Conservation (phyloP, 352 stramenopile species). For the Phytopythium cucurbitacearum region DNA sequence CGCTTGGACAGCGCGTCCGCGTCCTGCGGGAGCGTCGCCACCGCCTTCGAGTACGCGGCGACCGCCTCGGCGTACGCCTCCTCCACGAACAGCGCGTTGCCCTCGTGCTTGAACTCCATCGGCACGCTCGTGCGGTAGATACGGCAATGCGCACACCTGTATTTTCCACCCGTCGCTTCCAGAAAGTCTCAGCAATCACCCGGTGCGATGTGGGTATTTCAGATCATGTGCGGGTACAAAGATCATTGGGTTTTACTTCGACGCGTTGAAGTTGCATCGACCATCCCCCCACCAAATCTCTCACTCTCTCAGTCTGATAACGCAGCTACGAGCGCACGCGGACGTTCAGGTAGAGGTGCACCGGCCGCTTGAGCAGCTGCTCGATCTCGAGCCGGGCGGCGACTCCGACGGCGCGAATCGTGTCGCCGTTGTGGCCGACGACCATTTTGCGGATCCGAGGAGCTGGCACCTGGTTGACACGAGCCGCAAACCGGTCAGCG, state of each 20-base stretch:
- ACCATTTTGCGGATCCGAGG: constrained; percentile 77
- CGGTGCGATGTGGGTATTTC: neutral
- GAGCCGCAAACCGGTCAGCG: no score
- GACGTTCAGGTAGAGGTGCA: constrained; percentile 86
- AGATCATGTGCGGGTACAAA: neutral
- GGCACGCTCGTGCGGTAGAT: constrained; percentile 5
- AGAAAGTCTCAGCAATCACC: neutral
- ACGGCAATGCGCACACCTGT: constrained; percentile 2
- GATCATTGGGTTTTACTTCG: neutral
- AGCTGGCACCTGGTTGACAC: constrained; percentile 45
- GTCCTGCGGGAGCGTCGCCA: constrained; percentile 30
- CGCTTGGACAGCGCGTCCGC: constrained; percentile 66
- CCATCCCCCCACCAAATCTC: neutral
- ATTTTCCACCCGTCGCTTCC: neutral
- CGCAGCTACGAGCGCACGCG: constrained; percentile 43
- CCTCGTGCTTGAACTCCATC: constrained; percentile 73
- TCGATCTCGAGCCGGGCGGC: constrained; percentile 76
- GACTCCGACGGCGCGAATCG: constrained; percentile 68
- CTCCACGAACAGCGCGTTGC: constrained; percentile 83
- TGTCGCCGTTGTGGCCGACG: constrained; percentile 73
- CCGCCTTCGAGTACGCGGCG: constrained; percentile 41
- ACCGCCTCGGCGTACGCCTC: constrained; percentile 68
- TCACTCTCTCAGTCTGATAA: neutral
- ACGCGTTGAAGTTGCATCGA: neutral
- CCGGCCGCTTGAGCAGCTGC: constrained; percentile 51